Conservation (phyloP, 2,329 filamentous ascomycete genomes). For the Aspergillus japonicus region DNA sequence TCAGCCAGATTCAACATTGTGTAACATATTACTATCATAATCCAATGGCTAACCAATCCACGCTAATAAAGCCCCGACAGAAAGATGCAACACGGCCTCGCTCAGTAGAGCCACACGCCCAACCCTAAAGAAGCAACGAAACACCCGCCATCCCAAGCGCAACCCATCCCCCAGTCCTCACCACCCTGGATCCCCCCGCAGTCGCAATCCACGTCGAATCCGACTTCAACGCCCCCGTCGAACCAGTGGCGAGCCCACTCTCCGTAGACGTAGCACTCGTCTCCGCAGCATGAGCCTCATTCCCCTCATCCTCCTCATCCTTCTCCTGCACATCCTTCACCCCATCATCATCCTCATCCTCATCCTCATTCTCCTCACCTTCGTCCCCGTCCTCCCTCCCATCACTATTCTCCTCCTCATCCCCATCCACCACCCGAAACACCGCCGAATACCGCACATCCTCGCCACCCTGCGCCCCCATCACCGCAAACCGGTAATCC, state of each 20-base stretch:
- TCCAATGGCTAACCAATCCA: not conserved
- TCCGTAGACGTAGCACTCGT: not conserved
- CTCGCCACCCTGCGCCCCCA: not conserved
- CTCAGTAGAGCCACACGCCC: not conserved
- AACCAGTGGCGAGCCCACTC: not conserved
- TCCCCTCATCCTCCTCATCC: not conserved
- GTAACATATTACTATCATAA: too few species aligned
- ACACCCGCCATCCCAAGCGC: not conserved
- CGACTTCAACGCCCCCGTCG: not conserved
- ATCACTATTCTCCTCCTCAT: not conserved
- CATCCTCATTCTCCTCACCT: not conserved
- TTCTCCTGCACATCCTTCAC: too few species aligned
- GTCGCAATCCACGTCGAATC: not conserved
- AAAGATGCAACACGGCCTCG: too few species aligned
- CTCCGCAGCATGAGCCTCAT: too few species aligned
- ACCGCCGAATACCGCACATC: not conserved
- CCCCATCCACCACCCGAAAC: not conserved
- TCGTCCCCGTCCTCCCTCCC: not conserved
- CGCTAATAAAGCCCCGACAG: not conserved
- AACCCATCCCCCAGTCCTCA: not conserved
- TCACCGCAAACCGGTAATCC: slow-evolving; percentile 4
- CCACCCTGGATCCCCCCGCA: not conserved
- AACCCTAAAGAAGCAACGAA: not conserved
- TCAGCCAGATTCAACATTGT: too few species aligned
- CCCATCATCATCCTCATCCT: not conserved